Conservation (phyloP, 2,329 filamentous ascomycete species). For the Tympanopsis confertula region DNA sequence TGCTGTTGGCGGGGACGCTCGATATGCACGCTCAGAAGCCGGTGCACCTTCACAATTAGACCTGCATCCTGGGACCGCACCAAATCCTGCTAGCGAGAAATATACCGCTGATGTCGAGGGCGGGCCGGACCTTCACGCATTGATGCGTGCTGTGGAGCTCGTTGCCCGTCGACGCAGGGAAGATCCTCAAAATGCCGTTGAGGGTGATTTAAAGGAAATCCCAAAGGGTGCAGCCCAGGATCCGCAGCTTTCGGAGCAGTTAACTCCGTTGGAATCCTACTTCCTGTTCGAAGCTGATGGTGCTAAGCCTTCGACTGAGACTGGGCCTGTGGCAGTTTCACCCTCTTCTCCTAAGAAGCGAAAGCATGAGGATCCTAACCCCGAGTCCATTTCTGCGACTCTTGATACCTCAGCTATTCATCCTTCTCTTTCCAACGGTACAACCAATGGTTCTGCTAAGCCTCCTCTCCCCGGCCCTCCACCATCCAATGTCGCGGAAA, state of each 20-base stretch:
- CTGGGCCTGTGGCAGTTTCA: too few species aligned
- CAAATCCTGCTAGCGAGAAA: slow-evolving; percentile 11
- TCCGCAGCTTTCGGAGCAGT: too few species aligned
- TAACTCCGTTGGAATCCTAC: background rate
- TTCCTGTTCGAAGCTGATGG: background rate
- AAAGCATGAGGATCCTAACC: too few species aligned
- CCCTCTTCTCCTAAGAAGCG: too few species aligned
- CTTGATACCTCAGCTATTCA: too few species aligned
- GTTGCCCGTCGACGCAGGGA: background rate
- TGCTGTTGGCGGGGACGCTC: slow-evolving; percentile 28
- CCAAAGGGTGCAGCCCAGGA: too few species aligned
- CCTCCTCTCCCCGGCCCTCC: background rate
- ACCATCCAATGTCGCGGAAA: background rate
- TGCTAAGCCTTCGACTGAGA: too few species aligned
- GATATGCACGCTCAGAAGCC: slow-evolving; percentile 18
- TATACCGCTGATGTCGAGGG: background rate
- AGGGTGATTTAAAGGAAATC: too few species aligned
- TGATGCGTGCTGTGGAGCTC: background rate
- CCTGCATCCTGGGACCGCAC: slow-evolving; percentile 7
- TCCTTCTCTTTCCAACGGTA: too few species aligned
- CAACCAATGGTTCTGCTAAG: too few species aligned
- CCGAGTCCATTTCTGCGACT: too few species aligned
- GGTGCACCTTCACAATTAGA: slow-evolving; percentile 11
- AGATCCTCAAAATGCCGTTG: background rate
- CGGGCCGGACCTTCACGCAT: background rate